Evolutionary conservation across 2,329 filamentous ascomycete species (phyloP), one percentile per base, ranked within the genome.

Genomic region (Amphichorda felina): DNA sequence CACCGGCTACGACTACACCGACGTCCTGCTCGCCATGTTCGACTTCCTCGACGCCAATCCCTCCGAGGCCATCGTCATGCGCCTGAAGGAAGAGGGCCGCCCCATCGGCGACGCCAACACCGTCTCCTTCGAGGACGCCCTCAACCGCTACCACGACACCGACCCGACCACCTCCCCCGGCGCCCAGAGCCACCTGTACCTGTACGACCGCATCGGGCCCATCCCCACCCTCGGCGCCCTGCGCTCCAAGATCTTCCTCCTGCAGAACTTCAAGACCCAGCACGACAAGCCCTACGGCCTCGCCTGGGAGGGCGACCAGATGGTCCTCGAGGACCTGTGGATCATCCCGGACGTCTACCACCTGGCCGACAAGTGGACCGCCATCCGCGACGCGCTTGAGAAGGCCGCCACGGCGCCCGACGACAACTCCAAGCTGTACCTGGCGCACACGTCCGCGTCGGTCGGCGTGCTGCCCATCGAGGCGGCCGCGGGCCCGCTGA

Each of bases 391-490:
- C 22, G 61, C 61, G 11, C 53, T 70, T 18, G 49, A 53, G 39
- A 48, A 46, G 18, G 61, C 64, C 5, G 52, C 54, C 26, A 45
- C 50, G 4, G 45, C 48, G 4, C 38, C 44, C 13, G 46, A 49
- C 14, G 50, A 57, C 39, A 62, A 63, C 47, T 38, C 45, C 21
- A 39, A 45, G 7, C 49, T 70, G 13, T 68, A 60, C 43, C 50
- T 70, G 13, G 56, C 63, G 14, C 66, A 70, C 45, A 42, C 66
- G 16, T 68, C 63, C 13, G 66, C 66, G 11, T 62, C 59, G 15
- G 56, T 68, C 3, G 64, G 63, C 26, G 63, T 70, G 8, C 41
- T 64, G 39, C 66, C 66, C 26, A 65, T 70, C 34, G 62, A 66
- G 43, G 66, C 64, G 2, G 66, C 66, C 9, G 65, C 66, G 0